Conservation (phyloP, 1,284 basidiomycete species). For the Rhodofomes roseus region DNA sequence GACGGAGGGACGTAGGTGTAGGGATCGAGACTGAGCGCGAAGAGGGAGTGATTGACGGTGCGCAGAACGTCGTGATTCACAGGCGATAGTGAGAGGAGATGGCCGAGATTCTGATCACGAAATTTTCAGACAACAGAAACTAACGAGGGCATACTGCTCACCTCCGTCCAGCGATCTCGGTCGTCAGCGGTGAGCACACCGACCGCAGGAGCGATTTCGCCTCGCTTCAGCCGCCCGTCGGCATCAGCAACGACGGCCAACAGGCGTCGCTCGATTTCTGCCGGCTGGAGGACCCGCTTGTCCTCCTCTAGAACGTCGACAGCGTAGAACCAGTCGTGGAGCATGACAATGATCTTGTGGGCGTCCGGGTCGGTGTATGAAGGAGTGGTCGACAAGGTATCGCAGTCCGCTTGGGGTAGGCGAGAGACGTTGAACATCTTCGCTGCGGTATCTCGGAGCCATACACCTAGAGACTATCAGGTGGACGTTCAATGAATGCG, state of each 20-base stretch:
- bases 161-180: slow-evolving; percentile 82
- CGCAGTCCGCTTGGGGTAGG: slow-evolving; percentile 64
- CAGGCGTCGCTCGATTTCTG: slow-evolving; percentile 68
- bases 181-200: slow-evolving; percentile 79
- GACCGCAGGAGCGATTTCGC: slow-evolving; percentile 58
- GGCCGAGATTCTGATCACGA: slow-evolving; percentile 59
- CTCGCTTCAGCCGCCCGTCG: slow-evolving; percentile 42
- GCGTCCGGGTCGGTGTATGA: slow-evolving; percentile 41
- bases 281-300: slow-evolving; percentile 32
- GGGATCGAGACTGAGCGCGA: slow-evolving; percentile 71
- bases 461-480: slow-evolving; percentile 43
- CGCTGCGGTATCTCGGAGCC: slow-evolving; percentile 54
- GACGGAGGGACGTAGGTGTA: slow-evolving; percentile 48
- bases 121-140: not conserved
- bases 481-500: slow-evolving; percentile 1
- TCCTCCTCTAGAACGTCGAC: slow-evolving; percentile 60
- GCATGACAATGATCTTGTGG: slow-evolving; percentile 66
- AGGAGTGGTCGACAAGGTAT: slow-evolving; percentile 54
- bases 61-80: slow-evolving; percentile 58
- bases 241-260: slow-evolving; percentile 72
- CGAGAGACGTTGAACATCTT: slow-evolving; percentile 79
- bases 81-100: slow-evolving; percentile 67
- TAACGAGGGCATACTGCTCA: slow-evolving; percentile 31
- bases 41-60: slow-evolving; percentile 71
- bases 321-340: slow-evolving; percentile 82